Base-by-base conservation (phyloP, 2,329 filamentous ascomycete genomes). In the Leptographium lundbergii region DNA sequence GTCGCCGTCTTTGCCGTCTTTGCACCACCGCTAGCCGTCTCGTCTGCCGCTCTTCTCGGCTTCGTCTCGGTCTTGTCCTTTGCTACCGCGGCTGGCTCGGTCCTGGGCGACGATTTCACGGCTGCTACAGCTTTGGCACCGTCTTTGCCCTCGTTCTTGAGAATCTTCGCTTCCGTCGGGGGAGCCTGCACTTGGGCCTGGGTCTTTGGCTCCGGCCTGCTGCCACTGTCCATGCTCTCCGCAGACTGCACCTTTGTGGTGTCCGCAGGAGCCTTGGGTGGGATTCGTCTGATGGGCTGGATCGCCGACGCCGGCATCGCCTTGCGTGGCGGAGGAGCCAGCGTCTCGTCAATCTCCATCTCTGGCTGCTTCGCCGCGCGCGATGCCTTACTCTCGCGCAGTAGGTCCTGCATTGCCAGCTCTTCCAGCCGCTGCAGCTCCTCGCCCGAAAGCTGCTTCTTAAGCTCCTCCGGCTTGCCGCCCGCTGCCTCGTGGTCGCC, bases 371-470 rank as follows among this genome's bases (percentile, higher is more conserved):
- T 77, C 3, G 73, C 70, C 4, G 73, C 68, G 29, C 74, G 71
- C 2, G 59, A 52, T 51, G 76, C 75, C 57, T 76, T 81, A 68
- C 80, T 83, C 65, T 84, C 81, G n/a, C 81, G 75, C 14, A 84
- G 68, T 17, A 84, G 73, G 61, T 84, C 78, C 24, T 77, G 79
- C 60, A 84, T 69, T 1, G 81, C 81, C 63, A 82, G 79, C 64
- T 78, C 76, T 64, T 84, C 81, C 9, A 84, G 73, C 22, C 76
- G 73, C 58, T 82, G 77, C 29, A 79, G 75, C 47, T 84, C 80
- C 63, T 84, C 81, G 61, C 81, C 78, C 7, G 79, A 79, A 13
- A 84, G 73, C 55, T 79, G 74, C 65, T 81, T 77, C 67, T 80
- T 79, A 48, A 74, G 67, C 50, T 78, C 73, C 59, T 76, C 75